Percentiles rank a stretch among this genome's conserved stretches.
phyloP scores from a whole-genome alignment of 164 flowering plant species.

The Cinnamomum micranthum region DNA sequence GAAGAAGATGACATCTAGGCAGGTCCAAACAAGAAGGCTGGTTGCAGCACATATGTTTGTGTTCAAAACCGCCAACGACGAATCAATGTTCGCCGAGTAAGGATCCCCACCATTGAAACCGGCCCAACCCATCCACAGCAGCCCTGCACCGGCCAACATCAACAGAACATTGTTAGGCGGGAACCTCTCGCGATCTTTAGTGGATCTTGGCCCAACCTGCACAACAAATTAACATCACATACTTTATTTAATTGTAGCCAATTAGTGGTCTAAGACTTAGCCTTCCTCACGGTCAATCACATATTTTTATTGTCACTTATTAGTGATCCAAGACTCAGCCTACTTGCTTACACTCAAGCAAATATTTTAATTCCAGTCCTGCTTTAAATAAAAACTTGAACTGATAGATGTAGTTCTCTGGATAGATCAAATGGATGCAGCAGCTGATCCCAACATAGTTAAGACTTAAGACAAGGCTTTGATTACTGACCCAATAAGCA shows the following conservation, averaged over 20 bases:
- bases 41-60: conserved; percentile 19
- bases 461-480: too few relatives aligned
- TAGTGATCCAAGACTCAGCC: too few relatives aligned
- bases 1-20: conserved; percentile 19
- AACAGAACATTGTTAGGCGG: conserved; percentile 20
- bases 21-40: conserved; percentile 17
- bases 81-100: conserved; percentile 19
- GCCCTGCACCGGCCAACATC: conserved; percentile 20
- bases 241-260: too few relatives aligned
- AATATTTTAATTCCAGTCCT: too few relatives aligned
- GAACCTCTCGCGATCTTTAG: conserved; percentile 20
- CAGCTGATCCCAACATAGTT: too few relatives aligned
- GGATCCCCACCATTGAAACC: conserved; percentile 24
- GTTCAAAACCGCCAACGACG: conserved; percentile 20
- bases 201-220: conserved; percentile 19
- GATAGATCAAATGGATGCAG: too few relatives aligned
- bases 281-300: too few relatives aligned
- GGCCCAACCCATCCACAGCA: conserved; percentile 24
- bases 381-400: too few relatives aligned
- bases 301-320: too few relatives aligned
- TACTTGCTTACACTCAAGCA: too few relatives aligned
- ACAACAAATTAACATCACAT: not conserved
- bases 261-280: too few relatives aligned
- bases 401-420: too few relatives aligned
- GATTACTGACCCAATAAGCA: conserved; percentile 18